Conservation (phyloP, 2,329 filamentous ascomycete genomes). For the Meredithiella fracta region DNA sequence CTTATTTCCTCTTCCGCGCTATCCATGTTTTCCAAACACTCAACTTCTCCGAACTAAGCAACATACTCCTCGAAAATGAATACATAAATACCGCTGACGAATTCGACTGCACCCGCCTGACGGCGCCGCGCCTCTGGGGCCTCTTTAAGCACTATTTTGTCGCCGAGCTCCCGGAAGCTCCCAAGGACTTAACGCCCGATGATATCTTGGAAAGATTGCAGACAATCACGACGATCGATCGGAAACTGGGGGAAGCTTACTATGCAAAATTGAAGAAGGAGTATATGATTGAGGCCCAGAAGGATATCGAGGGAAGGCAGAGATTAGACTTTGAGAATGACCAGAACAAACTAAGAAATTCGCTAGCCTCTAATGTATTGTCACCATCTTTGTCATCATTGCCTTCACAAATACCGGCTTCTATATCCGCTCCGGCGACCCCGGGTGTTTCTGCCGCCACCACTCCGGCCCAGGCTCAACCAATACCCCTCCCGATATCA, state of each 20-base stretch:
- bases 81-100: slow-evolving; percentile 52
- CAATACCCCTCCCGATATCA: neutral
- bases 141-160: slow-evolving; percentile 62
- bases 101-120: slow-evolving; percentile 60
- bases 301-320: slow-evolving; percentile 6
- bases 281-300: slow-evolving; percentile 10
- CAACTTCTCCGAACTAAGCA: slow-evolving; percentile 57
- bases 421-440: neutral
- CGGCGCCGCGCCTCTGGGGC: slow-evolving; percentile 59
- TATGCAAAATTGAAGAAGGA: slow-evolving; percentile 13
- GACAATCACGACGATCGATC: slow-evolving; percentile 12
- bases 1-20: slow-evolving; percentile 68
- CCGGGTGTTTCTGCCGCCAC: neutral
- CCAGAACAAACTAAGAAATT: slow-evolving; percentile 10
- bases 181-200: slow-evolving; percentile 9
- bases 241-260: slow-evolving; percentile 11
- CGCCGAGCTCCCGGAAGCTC: slow-evolving; percentile 40
- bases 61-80: slow-evolving; percentile 55
- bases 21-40: slow-evolving; percentile 50
- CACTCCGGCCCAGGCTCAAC: neutral
- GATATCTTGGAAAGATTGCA: slow-evolving; percentile 10
- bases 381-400: slow-evolving; percentile 2
- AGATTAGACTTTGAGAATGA: slow-evolving; percentile 8
- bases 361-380: slow-evolving; percentile 4
- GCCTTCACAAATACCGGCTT: slow-evolving; percentile 1